Evolutionary conservation across 2,329 filamentous ascomycete species (phyloP), one percentile per base, ranked within the genome.

Genomic region (Colletotrichum graminicola): DNA sequence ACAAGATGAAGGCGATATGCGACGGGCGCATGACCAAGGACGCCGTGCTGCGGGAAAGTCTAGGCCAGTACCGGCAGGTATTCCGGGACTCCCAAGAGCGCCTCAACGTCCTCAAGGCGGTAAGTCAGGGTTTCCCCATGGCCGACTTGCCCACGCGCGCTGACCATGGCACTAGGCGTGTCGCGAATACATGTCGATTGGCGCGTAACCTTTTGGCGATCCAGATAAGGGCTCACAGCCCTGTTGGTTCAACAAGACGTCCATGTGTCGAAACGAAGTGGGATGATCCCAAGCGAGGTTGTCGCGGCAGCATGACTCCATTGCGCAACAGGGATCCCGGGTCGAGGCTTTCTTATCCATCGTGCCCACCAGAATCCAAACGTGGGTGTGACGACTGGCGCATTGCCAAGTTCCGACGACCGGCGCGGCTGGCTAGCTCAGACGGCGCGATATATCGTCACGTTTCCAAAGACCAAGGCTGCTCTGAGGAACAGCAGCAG

Each of bases 1-100:
- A 94, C 73, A 94, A 94, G 80, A 98, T 99, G 95, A 96, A 95
- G 79, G 94, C 93, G 69, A 98, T 99, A 68, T 98, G 96, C 82
- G 94, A 95, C 71, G 96, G 96, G 34, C 90, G 89, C 62, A 92
- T 90, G 74, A 93, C 91, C 43, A 92, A 90, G 77, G 87, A 89
- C 65, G 88, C 89, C 26, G 93, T 99, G 57, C 88, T 99, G 52
- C 87, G 91, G 66, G 92, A 97, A 80, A 97, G 93, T 79, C 85
- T 99, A 67, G 89, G 91, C 72, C 94, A 96, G 84, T 99, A 98
- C 80, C 90, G 92, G 62, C 90, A 91, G 64, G 94, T 98, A 18
- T 99, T 95, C 82, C 85, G 92, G 76, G 93, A 95, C 77, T 95
- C 94, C 1, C 89, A 91, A 76, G 90, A 93, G 79, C 91, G 93